Percentiles rank a stretch among this genome's conserved stretches.
phyloP scores from a whole-genome alignment of 164 flowering plant species.

The Pachysandra terminalis region DNA sequence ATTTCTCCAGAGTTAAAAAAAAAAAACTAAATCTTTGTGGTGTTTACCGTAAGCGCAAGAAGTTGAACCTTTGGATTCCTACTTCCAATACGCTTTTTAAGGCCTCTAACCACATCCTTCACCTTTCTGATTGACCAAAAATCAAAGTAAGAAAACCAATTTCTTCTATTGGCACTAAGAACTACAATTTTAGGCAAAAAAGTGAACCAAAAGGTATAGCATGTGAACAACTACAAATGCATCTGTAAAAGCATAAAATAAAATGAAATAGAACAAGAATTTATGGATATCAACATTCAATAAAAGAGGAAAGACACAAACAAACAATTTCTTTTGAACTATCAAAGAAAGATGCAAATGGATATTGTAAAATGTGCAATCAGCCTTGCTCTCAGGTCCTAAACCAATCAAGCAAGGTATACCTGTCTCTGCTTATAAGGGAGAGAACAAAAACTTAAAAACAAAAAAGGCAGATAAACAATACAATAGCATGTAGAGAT shows the following conservation, averaged over 20 bases:
- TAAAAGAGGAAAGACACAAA: background rate
- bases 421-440: background rate
- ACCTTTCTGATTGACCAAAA: slow-evolving; percentile 62
- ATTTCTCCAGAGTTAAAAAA: background rate
- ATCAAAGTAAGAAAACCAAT: background rate
- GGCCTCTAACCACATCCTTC: slow-evolving; percentile 86
- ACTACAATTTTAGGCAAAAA: too few relatives aligned
- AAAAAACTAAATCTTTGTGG: background rate
- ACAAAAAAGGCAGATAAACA: too few relatives aligned
- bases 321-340: too few relatives aligned
- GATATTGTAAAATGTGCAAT: background rate
- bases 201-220: too few relatives aligned
- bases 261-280: too few relatives aligned
- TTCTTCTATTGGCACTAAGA: background rate
- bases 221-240: too few relatives aligned
- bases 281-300: background rate
- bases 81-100: slow-evolving; percentile 86
- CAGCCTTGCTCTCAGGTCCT: background rate
- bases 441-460: background rate
- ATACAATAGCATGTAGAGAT: background rate
- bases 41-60: slow-evolving; percentile 81
- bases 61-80: slow-evolving; percentile 89
- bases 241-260: too few relatives aligned
- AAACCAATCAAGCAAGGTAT: background rate
- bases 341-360: background rate